Evolutionary conservation across 2,329 filamentous ascomycete genomes (phyloP).

Genomic region (Scedosporium minutisporum): DNA sequence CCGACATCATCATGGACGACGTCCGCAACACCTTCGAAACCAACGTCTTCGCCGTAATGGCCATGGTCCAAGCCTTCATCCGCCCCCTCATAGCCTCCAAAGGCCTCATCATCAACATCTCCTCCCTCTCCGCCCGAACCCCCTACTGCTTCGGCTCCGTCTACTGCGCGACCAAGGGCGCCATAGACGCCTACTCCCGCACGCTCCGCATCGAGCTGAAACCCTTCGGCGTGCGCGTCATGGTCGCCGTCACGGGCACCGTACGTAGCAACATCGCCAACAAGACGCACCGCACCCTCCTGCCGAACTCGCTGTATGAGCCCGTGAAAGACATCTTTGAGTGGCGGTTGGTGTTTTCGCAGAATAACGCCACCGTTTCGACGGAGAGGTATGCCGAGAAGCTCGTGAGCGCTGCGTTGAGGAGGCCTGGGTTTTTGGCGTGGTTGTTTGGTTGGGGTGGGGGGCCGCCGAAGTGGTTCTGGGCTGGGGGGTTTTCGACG

Average conservation of each 20-base stretch:
- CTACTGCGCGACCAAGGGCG: conserved; percentile 48
- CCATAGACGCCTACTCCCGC: conserved; percentile 42
- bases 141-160: conserved; percentile 44
- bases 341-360: conserved; percentile 35
- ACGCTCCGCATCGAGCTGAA: conserved; percentile 42
- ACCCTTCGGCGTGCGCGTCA: conserved; percentile 46
- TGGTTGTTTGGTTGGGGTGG: conserved; percentile 23
- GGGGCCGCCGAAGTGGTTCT: conserved; percentile 23
- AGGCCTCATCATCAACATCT: conserved; percentile 46
- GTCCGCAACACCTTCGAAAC: conserved; percentile 45
- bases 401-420: conserved; percentile 32
- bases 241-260: conserved; percentile 45
- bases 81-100: conserved; percentile 37
- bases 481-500: conserved; percentile 22
- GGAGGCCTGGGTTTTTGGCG: conserved; percentile 19
- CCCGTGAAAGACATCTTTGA: conserved; percentile 36
- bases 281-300: conserved; percentile 30
- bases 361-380: conserved; percentile 24
- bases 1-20: conserved; percentile 41
- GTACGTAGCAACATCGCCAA: conserved; percentile 40
- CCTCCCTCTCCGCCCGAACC: conserved; percentile 38
- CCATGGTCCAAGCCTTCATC: conserved; percentile 41
- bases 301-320: conserved; percentile 35
- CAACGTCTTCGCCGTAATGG: conserved; percentile 49
- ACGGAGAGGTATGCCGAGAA: conserved; percentile 33